Conservation (phyloP, 768 basidiomycete species). For the Sporobolomyces pararoseus region DNA sequence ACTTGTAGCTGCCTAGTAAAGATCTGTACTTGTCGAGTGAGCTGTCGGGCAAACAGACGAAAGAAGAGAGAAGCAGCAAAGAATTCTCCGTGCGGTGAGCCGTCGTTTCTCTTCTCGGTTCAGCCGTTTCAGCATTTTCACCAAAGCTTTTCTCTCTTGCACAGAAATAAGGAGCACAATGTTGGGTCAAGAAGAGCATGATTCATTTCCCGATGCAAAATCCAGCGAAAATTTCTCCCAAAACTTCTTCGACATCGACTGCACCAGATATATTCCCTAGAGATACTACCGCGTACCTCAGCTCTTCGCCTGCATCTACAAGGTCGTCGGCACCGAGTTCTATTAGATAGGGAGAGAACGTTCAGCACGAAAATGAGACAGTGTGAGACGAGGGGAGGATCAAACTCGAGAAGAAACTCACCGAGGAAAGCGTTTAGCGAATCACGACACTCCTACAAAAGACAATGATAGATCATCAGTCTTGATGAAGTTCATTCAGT, state of each 20-base stretch:
- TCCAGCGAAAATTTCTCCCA: conserved; percentile 75
- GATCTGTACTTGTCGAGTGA: no score
- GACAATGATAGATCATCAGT: background rate
- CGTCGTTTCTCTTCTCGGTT: background rate
- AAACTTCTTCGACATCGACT: conserved; percentile 75
- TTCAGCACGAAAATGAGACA: background rate
- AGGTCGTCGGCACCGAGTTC: conserved; percentile 62
- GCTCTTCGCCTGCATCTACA: conserved; percentile 77
- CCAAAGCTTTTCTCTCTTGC: no score
- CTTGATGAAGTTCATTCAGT: background rate
- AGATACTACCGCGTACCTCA: conserved; percentile 76
- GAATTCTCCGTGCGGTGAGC: background rate
- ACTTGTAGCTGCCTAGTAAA: no score
- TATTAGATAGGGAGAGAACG: background rate
- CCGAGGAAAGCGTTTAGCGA: conserved; percentile 61
- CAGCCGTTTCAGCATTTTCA: no score
- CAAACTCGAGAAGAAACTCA: conserved; percentile 47
- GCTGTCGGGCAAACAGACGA: no score
- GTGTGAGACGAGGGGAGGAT: background rate
- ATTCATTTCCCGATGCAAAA: conserved; percentile 82
- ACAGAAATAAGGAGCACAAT: no score
- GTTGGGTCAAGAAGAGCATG: no score
- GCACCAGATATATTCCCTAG: conserved; percentile 79
- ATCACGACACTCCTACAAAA: conserved; percentile 16
- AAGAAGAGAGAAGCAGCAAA: no score